phyloP scores from a whole-genome alignment of 306 rosid species.

The Styphnolobium japonicum region DNA sequence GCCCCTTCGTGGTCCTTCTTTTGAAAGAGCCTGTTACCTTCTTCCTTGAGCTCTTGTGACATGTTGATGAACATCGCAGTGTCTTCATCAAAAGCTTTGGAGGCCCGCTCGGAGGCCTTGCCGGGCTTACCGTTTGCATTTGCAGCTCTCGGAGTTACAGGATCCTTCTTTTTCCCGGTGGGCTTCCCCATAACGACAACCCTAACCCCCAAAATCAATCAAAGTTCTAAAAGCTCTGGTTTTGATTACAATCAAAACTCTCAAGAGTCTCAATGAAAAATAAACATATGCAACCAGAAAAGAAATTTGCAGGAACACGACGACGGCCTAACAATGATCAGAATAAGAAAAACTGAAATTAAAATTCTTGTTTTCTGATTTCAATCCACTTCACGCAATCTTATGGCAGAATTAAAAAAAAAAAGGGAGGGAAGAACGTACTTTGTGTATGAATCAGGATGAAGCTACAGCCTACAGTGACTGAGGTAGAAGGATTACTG shows the following conservation, averaged over 20 bases:
- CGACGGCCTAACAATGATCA: background rate
- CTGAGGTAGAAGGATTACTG: no score
- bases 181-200: conserved; percentile 72
- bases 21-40: conserved; percentile 69
- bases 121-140: conserved; percentile 36
- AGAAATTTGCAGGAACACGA: background rate
- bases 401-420: background rate
- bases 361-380: background rate
- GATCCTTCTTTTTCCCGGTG: conserved; percentile 66
- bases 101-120: conserved; percentile 38
- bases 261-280: background rate
- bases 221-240: conserved; percentile 25
- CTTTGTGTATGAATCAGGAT: conserved; percentile 6
- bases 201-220: background rate
- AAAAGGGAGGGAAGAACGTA: background rate
- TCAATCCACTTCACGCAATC: conserved; percentile 5
- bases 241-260: conserved; percentile 11
- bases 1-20: conserved; percentile 77
- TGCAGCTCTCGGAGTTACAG: conserved; percentile 32
- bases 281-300: background rate
- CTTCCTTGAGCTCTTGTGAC: conserved; percentile 81
- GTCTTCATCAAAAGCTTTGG: conserved; percentile 73
- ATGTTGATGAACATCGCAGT: conserved; percentile 84
- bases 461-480: background rate
- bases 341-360: background rate